A percentile compares a stretch with the other conserved stretches of the same genome.
Conservation (phyloP, 1,284 basidiomycete genomes). For the Meira nashicola region DNA sequence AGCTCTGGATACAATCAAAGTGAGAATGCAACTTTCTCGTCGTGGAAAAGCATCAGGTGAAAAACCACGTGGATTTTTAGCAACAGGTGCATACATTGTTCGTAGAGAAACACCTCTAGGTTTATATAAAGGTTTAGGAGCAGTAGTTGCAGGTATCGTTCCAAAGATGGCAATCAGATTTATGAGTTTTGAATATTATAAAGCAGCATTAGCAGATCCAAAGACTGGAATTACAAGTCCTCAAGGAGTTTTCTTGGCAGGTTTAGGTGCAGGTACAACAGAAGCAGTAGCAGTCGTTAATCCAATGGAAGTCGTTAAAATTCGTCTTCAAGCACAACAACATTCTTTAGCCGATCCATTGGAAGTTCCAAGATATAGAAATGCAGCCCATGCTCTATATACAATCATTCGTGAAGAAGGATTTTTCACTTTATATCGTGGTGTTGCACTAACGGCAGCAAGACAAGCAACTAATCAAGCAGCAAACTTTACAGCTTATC, state of each 20-base stretch:
- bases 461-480: slow-evolving; percentile 98
- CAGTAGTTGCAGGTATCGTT: slow-evolving; percentile 86
- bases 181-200: slow-evolving; percentile 95
- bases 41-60: slow-evolving; percentile 34
- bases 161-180: slow-evolving; percentile 99
- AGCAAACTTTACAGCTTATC: slow-evolving; percentile 97
- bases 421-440: slow-evolving; percentile 76
- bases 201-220: slow-evolving; percentile 71
- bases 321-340: slow-evolving; percentile 93
- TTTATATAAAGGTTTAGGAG: slow-evolving; percentile 95
- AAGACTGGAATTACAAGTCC: slow-evolving; percentile 71
- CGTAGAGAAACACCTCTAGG: slow-evolving; percentile 88
- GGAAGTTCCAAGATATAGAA: slow-evolving; percentile 88
- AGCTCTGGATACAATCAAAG: slow-evolving; percentile 87
- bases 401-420: slow-evolving; percentile 93
- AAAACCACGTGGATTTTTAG: slow-evolving; percentile 82
- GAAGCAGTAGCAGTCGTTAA: slow-evolving; percentile 89
- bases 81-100: slow-evolving; percentile 84
- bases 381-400: slow-evolving; percentile 93
- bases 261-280: slow-evolving; percentile 86
- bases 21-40: slow-evolving; percentile 77
- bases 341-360: slow-evolving; percentile 95
- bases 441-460: slow-evolving; percentile 82
- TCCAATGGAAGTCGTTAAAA: slow-evolving; percentile 99
- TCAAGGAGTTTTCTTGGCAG: slow-evolving; percentile 76